Evolutionary conservation across 2,329 filamentous ascomycete genomes (phyloP), one percentile per base, ranked within the genome.

Genomic region (Huntiella decipiens): DNA sequence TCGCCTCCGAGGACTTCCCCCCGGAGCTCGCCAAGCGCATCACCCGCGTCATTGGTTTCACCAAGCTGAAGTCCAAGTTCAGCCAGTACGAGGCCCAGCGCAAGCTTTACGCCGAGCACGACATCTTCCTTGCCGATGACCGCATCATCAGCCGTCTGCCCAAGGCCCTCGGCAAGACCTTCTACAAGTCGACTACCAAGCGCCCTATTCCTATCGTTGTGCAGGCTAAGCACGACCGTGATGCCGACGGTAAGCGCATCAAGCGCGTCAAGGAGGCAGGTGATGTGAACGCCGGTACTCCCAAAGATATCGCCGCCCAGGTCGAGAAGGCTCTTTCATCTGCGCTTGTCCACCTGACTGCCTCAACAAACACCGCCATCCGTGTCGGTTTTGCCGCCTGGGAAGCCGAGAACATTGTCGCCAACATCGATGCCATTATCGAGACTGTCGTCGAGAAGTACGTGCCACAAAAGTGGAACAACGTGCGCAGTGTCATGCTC

Each of bases 111-210:
- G 67, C 76, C 38, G 84, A 94, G 61, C 85, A 95, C 62, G 91
- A 96, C 59, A 66, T 96, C 47, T 96, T 98, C 66, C 71, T 98
- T 48, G 88, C 82, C 44, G 91, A 98, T 60, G 83, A 94, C 57
- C 73, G 91, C 42, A 82, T 98, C 55, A 68, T 79, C 57, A 78
- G 73, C 59, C 65, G 69, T 22, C 70, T 96, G 50, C 84, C 87
- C 47, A 73, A 74, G 52, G 67, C 78, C 2, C 75, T 98, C 10
- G 91, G 88, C 55, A 96, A 94, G 67, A 80, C 80, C 1, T 96
- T 98, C 62, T 96, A 91, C 73, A 81, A 86, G 66, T 71, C 66
- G 47, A 83, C 79, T 3, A 63, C 65, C 52, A 96, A 96, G 71
- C 73, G 88, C 35, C 91, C 91, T 7, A 77, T 98, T 49, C 87